Percentiles rank a stretch among this genome's conserved stretches.
Evolutionary conservation across 192 early-diverging fungal species (phyloP).

Genomic region (Polychytrium aggregatum): DNA sequence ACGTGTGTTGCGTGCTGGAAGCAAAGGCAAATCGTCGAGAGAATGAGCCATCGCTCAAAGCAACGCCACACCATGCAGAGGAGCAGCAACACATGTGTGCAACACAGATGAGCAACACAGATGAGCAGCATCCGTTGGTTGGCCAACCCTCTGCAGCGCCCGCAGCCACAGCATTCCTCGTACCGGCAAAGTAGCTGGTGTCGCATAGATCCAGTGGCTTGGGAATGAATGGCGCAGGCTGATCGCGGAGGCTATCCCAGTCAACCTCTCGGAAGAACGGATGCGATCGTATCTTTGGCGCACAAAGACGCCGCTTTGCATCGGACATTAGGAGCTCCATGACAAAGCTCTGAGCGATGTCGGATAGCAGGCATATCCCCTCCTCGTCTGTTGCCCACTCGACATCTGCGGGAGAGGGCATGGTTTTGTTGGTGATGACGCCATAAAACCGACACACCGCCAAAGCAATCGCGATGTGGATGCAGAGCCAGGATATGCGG

Average conservation of each 20-base stretch:
- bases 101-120: neutral
- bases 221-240: conserved; percentile 77
- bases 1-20: too few relatives aligned
- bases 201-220: conserved; percentile 67
- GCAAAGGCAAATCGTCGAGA: conserved; percentile 1
- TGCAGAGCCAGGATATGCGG: too few relatives aligned
- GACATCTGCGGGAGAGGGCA: conserved; percentile 27
- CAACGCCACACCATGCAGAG: conserved; percentile 33
- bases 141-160: neutral
- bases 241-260: conserved; percentile 63
- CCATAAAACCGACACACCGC: conserved; percentile 44
- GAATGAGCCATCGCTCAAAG: conserved; percentile 48
- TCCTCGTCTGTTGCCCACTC: conserved; percentile 54
- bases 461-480: too few relatives aligned
- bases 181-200: conserved; percentile 88
- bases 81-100: neutral
- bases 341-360: conserved; percentile 71
- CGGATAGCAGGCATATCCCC: conserved; percentile 46
- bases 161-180: neutral
- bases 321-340: conserved; percentile 63
- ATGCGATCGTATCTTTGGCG: conserved; percentile 56
- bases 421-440: conserved; percentile 51
- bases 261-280: conserved; percentile 66
- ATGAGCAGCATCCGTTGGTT: neutral
- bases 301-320: conserved; percentile 50